Base-by-base conservation (phyloP, 768 basidiomycete species). In the Tubosaeta sp. region DNA sequence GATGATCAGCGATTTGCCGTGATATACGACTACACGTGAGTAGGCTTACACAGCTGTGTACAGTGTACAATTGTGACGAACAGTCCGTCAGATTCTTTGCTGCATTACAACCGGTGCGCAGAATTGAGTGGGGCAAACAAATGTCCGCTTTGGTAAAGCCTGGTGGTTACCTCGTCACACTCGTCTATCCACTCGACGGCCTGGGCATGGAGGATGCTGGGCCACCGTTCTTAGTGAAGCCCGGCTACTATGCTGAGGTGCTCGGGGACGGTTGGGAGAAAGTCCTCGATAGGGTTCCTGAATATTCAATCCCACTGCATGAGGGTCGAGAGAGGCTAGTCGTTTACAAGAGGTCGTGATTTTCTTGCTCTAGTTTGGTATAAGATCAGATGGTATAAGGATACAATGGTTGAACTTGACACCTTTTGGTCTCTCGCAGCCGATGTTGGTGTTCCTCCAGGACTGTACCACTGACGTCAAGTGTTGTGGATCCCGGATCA, bases 201-300 rank as follows among this genome's bases (percentile, higher is more conserved):
- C 67, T 70, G 2, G 62, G 69, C 5, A 56, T 65, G 0, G 74
- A 76, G 2, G 59, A 59, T 0, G 86, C 60, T 0, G 87, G 87
- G 0, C 87, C 86, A 1, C 86, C 87, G 0, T 86, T 73, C 62
- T 82, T 74, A 18, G 76, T 87, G 22, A 69, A 76, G 6, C 74
- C 78, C 0, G 78, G 81, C 32, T 76, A 83, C 46, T 85, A 85
- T 46, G 68, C 69, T 5, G 74, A 76, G 5, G 71, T 75, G 1
- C 71, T 88, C 2, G 71, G 72, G 32, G 67, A 68, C 0, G 67
- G 70, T 6, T 85, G 84, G 74, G 70, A 73, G 51, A 80, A 79
- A 58, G 73, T 85, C 0, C 48, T 79, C 4, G 80, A 83, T 43
- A 73, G 75, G 54, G 62, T 77, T 2, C 82, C 85, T 0, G 69